Conservation (phyloP, 148 eudicot species). For the Cornus controversa region DNA sequence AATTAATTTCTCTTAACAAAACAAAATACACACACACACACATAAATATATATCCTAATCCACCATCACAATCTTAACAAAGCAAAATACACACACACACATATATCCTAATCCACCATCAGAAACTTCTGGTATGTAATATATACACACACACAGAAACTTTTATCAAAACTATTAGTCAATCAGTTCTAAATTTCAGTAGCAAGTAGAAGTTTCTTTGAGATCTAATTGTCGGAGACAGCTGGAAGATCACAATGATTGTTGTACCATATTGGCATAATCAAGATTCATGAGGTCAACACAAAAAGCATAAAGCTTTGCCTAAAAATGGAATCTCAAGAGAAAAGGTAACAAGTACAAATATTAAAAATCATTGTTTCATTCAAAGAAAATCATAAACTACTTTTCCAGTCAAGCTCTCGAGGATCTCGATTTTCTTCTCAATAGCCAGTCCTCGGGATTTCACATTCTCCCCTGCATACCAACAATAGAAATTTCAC, state of each 20-base stretch:
- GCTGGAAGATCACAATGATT: neutral
- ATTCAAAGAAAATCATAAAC: conserved; percentile 6
- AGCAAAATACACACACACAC: too few relatives aligned
- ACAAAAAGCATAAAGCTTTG: neutral
- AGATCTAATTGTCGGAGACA: neutral
- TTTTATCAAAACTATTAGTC: neutral
- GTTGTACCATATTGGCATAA: neutral
- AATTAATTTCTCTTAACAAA: too few relatives aligned
- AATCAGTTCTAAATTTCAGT: neutral
- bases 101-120: neutral
- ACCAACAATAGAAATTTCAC: conserved; percentile 1
- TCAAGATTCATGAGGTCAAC: neutral
- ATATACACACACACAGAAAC: neutral
- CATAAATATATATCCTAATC: too few relatives aligned
- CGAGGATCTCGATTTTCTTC: conserved; percentile 85
- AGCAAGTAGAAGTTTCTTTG: neutral
- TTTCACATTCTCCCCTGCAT: conserved; percentile 55
- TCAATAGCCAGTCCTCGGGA: conserved; percentile 69
- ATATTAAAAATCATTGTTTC: neutral
- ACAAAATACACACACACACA: too few relatives aligned
- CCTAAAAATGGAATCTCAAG: neutral
- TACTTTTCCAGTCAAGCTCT: conserved; percentile 71
- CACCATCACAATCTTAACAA: too few relatives aligned
- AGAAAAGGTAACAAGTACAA: neutral
- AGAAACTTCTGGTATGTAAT: neutral